Evolutionary conservation across 2,329 filamentous ascomycete genomes (phyloP).

Genomic region (Tolypocladium guangdongense): DNA sequence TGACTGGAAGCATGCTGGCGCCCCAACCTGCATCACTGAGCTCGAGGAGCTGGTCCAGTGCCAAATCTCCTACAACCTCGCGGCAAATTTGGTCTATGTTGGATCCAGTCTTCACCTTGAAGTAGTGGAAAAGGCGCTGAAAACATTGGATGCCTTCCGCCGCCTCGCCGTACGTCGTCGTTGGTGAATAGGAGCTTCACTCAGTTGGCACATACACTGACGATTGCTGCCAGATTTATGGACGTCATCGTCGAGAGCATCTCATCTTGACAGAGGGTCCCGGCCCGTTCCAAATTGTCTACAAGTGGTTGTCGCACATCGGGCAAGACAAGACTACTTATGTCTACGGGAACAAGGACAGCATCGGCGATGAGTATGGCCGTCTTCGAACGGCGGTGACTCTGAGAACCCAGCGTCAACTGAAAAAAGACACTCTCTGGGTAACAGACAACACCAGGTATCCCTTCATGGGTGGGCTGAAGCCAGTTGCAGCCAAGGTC

Average conservation of each 20-base stretch:
- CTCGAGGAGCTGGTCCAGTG: slow-evolving; percentile 10
- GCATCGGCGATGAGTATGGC: slow-evolving; percentile 6
- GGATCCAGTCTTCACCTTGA: slow-evolving; percentile 7
- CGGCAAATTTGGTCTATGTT: slow-evolving; percentile 16
- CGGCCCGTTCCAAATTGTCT: slow-evolving; percentile 7
- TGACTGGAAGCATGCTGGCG: neutral
- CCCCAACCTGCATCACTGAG: neutral
- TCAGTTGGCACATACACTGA: slow-evolving; percentile 5
- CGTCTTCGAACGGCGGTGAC: slow-evolving; percentile 9
- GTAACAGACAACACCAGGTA: slow-evolving; percentile 6
- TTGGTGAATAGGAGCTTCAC: neutral
- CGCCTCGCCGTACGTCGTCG: slow-evolving; percentile 1
- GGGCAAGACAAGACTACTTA: slow-evolving; percentile 16
- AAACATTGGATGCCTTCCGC: slow-evolving; percentile 11
- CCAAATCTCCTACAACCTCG: slow-evolving; percentile 16
- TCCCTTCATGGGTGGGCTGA: neutral
- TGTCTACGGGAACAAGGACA: slow-evolving; percentile 1
- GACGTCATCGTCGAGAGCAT: slow-evolving; percentile 7
- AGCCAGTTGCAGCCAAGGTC: neutral
- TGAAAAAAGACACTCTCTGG: slow-evolving; percentile 2
- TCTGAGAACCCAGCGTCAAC: slow-evolving; percentile 8
- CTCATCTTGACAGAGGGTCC: slow-evolving; percentile 11
- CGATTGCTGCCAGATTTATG: slow-evolving; percentile 4
- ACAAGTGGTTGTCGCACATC: slow-evolving; percentile 15
- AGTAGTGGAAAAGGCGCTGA: slow-evolving; percentile 6